These are phyloP conservation scores for Patellifolia procumbens DNA, from an alignment of 179 eudicot species.

Conservation along the genomic window DNA sequence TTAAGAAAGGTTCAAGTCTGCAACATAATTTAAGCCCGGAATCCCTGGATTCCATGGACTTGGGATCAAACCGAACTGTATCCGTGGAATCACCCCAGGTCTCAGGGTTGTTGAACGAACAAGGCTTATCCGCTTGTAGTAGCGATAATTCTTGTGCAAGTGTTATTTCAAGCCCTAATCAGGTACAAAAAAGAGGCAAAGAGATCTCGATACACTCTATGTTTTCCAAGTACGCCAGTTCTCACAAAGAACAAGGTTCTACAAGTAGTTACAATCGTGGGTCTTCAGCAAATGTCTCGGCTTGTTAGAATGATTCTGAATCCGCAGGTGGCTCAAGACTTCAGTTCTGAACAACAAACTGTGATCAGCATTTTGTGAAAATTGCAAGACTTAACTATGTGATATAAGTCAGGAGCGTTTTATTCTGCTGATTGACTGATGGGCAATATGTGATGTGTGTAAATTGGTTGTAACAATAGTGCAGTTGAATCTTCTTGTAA, in stretches of 20 bases:
- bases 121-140: not conserved
- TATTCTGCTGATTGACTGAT: not conserved
- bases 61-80: conserved; percentile 15
- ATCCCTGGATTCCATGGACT: conserved; percentile 24
- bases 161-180: conserved; percentile 7
- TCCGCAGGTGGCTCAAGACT: conserved; percentile 28
- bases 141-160: conserved; percentile 4
- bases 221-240: conserved; percentile 35
- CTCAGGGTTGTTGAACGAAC: conserved; percentile 20
- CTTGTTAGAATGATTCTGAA: conserved; percentile 30
- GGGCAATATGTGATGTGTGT: conserved; percentile 12
- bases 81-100: not conserved
- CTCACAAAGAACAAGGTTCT: conserved; percentile 16
- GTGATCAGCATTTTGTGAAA: not conserved
- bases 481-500: not conserved
- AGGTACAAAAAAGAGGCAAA: conserved; percentile 15
- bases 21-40: conserved; percentile 26
- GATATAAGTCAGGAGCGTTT: not conserved
- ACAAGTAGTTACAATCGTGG: conserved; percentile 6
- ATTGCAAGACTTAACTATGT: not conserved
- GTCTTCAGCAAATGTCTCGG: conserved; percentile 24
- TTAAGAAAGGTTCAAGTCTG: conserved; percentile 69
- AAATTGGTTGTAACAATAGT: conserved; percentile 4
- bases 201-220: conserved; percentile 31
- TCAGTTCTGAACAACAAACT: not conserved